Evolutionary conservation across 1,139 yeast genomes (phyloP), one percentile per base, ranked within the genome.

Genomic region (Yamadazyma oceani): DNA sequence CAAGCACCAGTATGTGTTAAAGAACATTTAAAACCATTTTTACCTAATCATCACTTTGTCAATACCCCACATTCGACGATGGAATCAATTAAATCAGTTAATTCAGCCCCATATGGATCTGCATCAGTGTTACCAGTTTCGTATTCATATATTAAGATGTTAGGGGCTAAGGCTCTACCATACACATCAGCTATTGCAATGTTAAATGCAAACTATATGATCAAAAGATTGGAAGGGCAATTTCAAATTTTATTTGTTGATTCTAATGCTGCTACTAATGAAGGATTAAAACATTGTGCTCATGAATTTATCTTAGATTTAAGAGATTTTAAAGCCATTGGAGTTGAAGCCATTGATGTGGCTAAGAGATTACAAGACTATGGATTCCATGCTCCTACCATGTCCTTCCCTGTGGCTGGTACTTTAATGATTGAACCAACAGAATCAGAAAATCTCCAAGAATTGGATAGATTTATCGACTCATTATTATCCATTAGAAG

Each of bases 361-460:
- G 97, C 98, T 43, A 92, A 92, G 71, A 80, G 98, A 63, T 76
- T 92, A 45, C 97, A 92, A 65, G 98, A 92, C 66, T 92, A 90
- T 59, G 97, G 97, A 1, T 92, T 92, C 82, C 98, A 92, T 63
- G 97, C 97, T 1, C 98, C 98, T 49, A 92, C 98, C 35, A 82
- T 92, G 88, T 92, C 97, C 1, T 92, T 94, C 86, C 98, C 98
- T 16, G 96, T 92, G 37, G 90, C 97, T 10, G 95, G 95, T 44
- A 92, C 98, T 3, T 75, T 92, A 51, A 92, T 92, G 98, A 82
- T 92, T 49, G 98, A 92, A 66, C 98, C 98, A 42, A 92, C 98
- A 4, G 98, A 92, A 65, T 83, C 94, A 16, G 98, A 92, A 66
- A 82, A 88, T 57, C 67, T 85, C 55, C 85, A 73, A 39, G 98